Base-by-base conservation (phyloP, 257 asterid genomes). In the Solanum acaule region DNA sequence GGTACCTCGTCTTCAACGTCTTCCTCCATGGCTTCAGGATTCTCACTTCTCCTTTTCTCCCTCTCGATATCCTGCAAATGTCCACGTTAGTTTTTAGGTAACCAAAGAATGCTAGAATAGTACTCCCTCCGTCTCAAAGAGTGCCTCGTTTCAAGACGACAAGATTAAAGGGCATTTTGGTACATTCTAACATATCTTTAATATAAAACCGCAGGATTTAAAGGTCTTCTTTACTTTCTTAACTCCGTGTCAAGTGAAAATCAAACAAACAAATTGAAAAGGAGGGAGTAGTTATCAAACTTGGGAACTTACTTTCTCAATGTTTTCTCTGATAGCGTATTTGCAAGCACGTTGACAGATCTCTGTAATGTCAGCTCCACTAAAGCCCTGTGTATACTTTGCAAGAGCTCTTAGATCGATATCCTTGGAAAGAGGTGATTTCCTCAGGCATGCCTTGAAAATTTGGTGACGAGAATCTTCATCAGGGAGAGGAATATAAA, bases 281-380 rank as follows among this genome's bases (percentile, higher is more conserved):
- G 31, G 31, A 29, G 31, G 31, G 31, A 29, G 31, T 29, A 29
- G 31, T 29, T 29, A 29, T 29, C 31, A 29, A 29, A 29, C 31
- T 29, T 29, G 31, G 59, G 27, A 61, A 49, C 91, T 86, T 93
- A 95, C 99, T 29, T 96, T 96, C 87, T 96, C 99, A 83, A 96
- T 96, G 89, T 93, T 94, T 92, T 96, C 99, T 86, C 99, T 90
- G 84, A 95, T 96, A 10, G 99, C 99, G 35, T 96, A 96, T 89
- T 96, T 96, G 95, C 96, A 94, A 1, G 99, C 94, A 13, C 99
- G 95, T 87, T 96, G 99, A 91, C 98, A 96, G 68, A 96, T 96
- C 90, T 96, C 99, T 3, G 98, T 96, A 46, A 96, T 92, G 88
- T 96, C 98, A 38, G 98, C 98, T 88, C 98, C 98, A 31, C 99